Evolutionary conservation across 2,329 filamentous ascomycete species (phyloP), one percentile per base, ranked within the genome.

Genomic region (Penicillium frequentans): DNA sequence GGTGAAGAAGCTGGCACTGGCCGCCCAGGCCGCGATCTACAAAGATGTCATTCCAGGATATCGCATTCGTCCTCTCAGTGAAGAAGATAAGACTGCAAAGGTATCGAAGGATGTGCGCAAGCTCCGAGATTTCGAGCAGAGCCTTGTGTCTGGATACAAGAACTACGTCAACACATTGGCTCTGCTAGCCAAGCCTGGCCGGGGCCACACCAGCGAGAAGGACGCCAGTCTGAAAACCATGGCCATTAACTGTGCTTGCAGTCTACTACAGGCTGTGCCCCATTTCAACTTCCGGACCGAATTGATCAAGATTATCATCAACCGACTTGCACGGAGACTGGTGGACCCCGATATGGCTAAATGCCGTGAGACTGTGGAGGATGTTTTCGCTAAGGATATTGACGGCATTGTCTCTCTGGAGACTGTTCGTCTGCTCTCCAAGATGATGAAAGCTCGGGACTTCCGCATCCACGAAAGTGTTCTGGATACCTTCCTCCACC

Each of bases 201-300:
- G 82, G 53, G 33, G 42, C 19, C 75, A 65, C 37, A 57, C 63
- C 27, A 61, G 61, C 5, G 60, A 63, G 14, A 64, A 64, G 3
- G 74, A 79, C 50, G 60, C 70, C 33, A 73, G 78, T 21, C 61
- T 97, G 24, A 84, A 87, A 7, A 89, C 82, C 52, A 83, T 96
- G 26, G 93, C 95, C 3, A 88, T 96, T 56, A 88, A 86, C 44
- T 99, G 95, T 71, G 88, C 90, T 2, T 96, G 92, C 75, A 89
- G 84, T 29, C 82, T 99, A 16, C 77, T 98, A 42, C 85, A 85
- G 21, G 82, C 89, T 1, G 92, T 97, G 1, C 91, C 95, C 3
- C 96, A 99, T 78, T 99, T 99, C 85, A 99, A 99, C 80, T 97
- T 96, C 75, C 88, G 95, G 42, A 84, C 82, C 49, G 93, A 99